Evolutionary conservation across 495 filamentous ascomycete genomes (phyloP), one percentile per base, ranked within the genome.

Genomic region (Trichocladium uniseriatum): DNA sequence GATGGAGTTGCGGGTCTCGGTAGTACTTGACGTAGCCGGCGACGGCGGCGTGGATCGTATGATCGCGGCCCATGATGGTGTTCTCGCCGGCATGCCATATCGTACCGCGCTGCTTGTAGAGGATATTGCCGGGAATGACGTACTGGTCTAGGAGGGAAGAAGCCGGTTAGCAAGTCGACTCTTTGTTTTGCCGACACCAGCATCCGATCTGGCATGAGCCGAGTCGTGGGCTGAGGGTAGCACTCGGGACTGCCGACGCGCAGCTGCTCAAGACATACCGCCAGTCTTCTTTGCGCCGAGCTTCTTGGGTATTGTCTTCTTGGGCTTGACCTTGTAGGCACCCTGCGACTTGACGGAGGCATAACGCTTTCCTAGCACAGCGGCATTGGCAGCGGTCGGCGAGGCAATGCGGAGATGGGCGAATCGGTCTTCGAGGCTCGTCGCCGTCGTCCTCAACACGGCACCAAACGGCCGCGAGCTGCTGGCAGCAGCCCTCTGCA

Each of bases 21-120:
- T 99, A 99, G 74, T 94, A 99, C 53, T 88, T 87, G 39, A 99
- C 92, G 68, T 90, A 97, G 37, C 92, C 92, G 11, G 83, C 71
- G 29, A 82, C 73, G 28, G 78, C 78, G 32, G 92, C 86, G 65
- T 85, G 95, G 71, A 99, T 95, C 27, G 91, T 96, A 74, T 95
- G 92, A 69, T 97, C 90, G n/a, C 91, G 81, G 13, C 92, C 92
- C 76, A 96, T 87, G 49, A 75, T 83, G 62, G 84, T 86, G 69
- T 96, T 95, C 63, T 96, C 91, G 55, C 92, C 92, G 2, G 92
- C 80, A 62, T 82, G 89, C 92, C 92, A 99, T 62, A 81, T 78
- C 21, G 94, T 91, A 52, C 92, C 92, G 49, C 92, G 84, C 69
- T 99, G 92, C 54, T 84, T 82, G 79, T 94, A 99, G 69, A 99